Percentiles rank a stretch among this genome's conserved stretches.
Conservation (phyloP, 1,139 yeast species). For the Suhomyces yuchorum region DNA sequence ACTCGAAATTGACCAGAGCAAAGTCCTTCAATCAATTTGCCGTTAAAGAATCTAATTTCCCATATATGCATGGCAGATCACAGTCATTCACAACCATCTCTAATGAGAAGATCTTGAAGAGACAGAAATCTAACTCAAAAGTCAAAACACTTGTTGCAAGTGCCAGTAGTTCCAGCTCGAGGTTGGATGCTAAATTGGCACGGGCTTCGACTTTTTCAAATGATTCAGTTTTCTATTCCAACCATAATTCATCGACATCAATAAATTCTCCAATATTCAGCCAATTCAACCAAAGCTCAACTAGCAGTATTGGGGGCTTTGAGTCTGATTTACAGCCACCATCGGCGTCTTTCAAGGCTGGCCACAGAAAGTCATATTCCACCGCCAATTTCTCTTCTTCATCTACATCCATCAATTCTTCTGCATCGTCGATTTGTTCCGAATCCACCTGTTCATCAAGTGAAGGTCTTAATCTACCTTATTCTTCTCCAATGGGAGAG, state of each 20-base stretch:
- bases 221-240: constrained; percentile 24
- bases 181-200: constrained; percentile 18
- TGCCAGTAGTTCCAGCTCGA: constrained; percentile 7
- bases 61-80: constrained; percentile 28
- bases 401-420: constrained; percentile 28
- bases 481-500: constrained; percentile 29
- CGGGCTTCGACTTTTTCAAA: constrained; percentile 28
- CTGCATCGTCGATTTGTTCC: constrained; percentile 31
- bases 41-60: constrained; percentile 11
- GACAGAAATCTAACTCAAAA: constrained; percentile 34
- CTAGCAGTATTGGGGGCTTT: constrained; percentile 8
- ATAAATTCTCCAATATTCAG: constrained; percentile 13
- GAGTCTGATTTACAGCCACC: constrained; percentile 40
- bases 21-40: constrained; percentile 22
- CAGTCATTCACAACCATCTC: constrained; percentile 38
- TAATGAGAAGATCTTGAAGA: constrained; percentile 37
- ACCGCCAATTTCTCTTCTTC: constrained; percentile 23
- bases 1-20: constrained; percentile 50
- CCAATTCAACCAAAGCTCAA: constrained; percentile 12
- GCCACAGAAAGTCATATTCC: constrained; percentile 28
- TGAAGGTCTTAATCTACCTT: constrained; percentile 32
- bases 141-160: constrained; percentile 8
- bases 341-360: constrained; percentile 30
- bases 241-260: constrained; percentile 14
- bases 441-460: constrained; percentile 31